These are phyloP conservation scores for Ogataea hybrid DNA, from an alignment of 1,139 yeast genomes.

Conservation along the genomic window DNA sequence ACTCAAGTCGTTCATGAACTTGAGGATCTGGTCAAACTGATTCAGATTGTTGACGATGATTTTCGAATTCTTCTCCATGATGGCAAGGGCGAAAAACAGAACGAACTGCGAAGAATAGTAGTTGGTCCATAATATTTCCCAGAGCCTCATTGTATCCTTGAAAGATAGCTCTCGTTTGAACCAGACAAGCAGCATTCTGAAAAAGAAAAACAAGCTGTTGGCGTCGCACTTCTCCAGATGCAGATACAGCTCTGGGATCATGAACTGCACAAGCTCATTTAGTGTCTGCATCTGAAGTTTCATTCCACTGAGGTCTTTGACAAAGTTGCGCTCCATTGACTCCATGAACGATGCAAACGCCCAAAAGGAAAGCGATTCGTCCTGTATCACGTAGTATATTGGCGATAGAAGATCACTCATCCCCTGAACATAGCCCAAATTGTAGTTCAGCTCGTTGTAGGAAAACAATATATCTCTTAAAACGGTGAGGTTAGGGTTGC, in stretches of 20 bases:
- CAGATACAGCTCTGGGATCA: conserved; percentile 79
- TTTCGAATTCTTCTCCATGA: conserved; percentile 81
- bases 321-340: conserved; percentile 90
- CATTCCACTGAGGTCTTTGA: conserved; percentile 92
- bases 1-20: conserved; percentile 87
- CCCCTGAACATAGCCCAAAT: conserved; percentile 95
- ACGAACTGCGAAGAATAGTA: conserved; percentile 83
- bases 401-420: conserved; percentile 95
- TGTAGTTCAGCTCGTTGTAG: conserved; percentile 77
- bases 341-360: conserved; percentile 88
- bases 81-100: conserved; percentile 80
- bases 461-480: conserved; percentile 81
- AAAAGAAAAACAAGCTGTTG: conserved; percentile 86
- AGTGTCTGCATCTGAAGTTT: conserved; percentile 80
- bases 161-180: conserved; percentile 88
- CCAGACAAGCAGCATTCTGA: conserved; percentile 94
- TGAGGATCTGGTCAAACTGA: conserved; percentile 86
- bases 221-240: conserved; percentile 89
- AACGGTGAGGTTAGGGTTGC: conserved; percentile 64
- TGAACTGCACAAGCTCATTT: conserved; percentile 79
- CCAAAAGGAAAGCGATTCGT: conserved; percentile 85
- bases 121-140: conserved; percentile 95
- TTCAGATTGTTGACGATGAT: conserved; percentile 70
- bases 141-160: conserved; percentile 70
- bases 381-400: conserved; percentile 70